These are phyloP conservation scores for Glycyrrhiza uralensis DNA, from an alignment of 306 rosid genomes.

Conservation along the genomic window DNA sequence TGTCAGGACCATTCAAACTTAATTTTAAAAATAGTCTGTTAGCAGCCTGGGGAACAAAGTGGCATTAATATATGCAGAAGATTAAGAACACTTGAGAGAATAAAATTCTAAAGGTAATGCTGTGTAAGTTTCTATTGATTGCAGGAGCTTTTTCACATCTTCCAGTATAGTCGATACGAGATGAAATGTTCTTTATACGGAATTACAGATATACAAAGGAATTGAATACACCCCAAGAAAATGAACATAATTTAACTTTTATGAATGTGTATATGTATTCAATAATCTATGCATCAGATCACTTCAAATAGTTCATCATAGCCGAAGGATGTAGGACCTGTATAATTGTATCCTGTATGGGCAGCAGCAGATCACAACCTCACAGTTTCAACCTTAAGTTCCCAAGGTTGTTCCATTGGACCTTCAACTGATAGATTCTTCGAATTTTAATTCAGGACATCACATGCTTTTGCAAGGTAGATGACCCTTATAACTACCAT, in stretches of 20 bases:
- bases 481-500: slow-evolving; percentile 12
- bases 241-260: not conserved
- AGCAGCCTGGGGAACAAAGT: not conserved
- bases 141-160: not conserved
- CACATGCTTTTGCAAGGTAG: slow-evolving; percentile 18
- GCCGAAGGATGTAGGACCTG: not conserved
- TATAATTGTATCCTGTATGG: not conserved
- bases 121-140: not conserved
- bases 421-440: slow-evolving; percentile 22
- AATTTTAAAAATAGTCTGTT: no score
- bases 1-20: no score
- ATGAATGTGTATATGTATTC: not conserved
- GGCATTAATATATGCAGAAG: not conserved
- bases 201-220: not conserved
- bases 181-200: not conserved
- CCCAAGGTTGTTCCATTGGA: slow-evolving; percentile 9
- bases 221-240: not conserved
- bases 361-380: not conserved
- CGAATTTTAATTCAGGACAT: not conserved
- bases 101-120: not conserved
- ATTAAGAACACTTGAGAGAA: not conserved
- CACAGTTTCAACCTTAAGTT: not conserved
- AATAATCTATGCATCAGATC: not conserved
- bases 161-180: not conserved
- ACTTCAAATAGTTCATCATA: not conserved